phyloP scores from a whole-genome alignment of 1,284 basidiomycete genomes.

The Xerocomus amazonicus region DNA sequence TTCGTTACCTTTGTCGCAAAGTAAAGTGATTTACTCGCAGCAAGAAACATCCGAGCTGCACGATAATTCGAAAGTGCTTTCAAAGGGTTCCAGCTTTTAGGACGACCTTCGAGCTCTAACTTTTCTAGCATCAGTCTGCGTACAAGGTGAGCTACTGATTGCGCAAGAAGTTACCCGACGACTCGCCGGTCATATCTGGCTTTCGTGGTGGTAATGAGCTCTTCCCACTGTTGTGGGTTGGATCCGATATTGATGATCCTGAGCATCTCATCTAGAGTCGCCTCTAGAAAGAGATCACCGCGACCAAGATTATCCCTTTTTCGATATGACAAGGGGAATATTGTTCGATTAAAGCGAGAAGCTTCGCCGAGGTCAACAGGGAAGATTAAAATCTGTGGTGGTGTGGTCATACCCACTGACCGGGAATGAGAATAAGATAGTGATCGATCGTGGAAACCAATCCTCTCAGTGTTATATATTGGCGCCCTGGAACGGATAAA shows the following conservation, averaged over 20 bases:
- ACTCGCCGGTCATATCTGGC: constrained; percentile 4
- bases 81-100: not conserved
- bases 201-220: not conserved
- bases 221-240: not conserved
- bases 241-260: constrained; percentile 1
- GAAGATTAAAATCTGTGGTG: not conserved
- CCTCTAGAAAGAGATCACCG: constrained; percentile 6
- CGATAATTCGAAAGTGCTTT: not conserved
- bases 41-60: not conserved
- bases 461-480: no score
- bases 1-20: not conserved
- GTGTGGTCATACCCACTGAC: no score
- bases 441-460: no score
- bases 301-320: not conserved
- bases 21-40: not conserved
- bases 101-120: not conserved
- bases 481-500: no score
- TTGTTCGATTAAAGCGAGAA: not conserved
- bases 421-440: no score
- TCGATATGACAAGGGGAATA: not conserved
- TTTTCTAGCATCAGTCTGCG: not conserved
- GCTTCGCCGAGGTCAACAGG: not conserved
- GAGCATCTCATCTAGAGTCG: constrained; percentile 13
- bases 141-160: no score
- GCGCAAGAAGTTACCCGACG: not conserved